A percentile compares a stretch with the other conserved stretches of the same genome.
Conservation (phyloP, 495 filamentous ascomycete genomes). For the Parachaetomium inaequale region DNA sequence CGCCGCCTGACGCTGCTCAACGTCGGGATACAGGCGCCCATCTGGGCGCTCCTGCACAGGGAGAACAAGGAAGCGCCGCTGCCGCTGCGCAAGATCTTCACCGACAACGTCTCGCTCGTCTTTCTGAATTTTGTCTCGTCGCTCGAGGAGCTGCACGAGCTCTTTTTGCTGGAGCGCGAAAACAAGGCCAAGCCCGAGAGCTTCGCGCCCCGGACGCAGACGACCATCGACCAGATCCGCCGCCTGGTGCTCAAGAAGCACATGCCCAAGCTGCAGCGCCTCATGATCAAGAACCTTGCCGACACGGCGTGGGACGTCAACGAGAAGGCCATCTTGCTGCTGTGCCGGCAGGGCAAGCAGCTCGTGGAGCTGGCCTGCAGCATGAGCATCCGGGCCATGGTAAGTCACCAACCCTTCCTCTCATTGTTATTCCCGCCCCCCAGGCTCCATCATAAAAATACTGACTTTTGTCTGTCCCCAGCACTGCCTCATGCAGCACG, state of each 20-base stretch:
- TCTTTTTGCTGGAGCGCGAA: conserved; percentile 56
- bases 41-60: conserved; percentile 53
- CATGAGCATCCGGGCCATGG: conserved; percentile 48
- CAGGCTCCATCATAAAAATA: neutral
- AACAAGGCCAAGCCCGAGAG: conserved; percentile 47
- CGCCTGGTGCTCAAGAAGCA: conserved; percentile 49
- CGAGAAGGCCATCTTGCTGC: conserved; percentile 44
- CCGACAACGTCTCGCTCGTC: conserved; percentile 53
- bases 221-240: conserved; percentile 52
- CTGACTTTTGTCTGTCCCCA: conserved; percentile 21
- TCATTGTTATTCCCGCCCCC: neutral
- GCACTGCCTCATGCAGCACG: conserved; percentile 52
- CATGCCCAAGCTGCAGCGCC: conserved; percentile 36
- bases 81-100: conserved; percentile 53
- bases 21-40: conserved; percentile 54
- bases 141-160: conserved; percentile 51
- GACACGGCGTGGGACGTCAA: conserved; percentile 54
- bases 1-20: conserved; percentile 56
- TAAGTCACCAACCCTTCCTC: conserved; percentile 38
- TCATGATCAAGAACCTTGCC: conserved; percentile 51
- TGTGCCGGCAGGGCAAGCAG: conserved; percentile 44
- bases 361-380: conserved; percentile 54
- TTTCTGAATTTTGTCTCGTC: conserved; percentile 51
- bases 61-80: conserved; percentile 49
- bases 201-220: conserved; percentile 43